Evolutionary conservation across 1,284 basidiomycete genomes (phyloP), one percentile per base, ranked within the genome.

Genomic region (Paramarasmius palmivorus): DNA sequence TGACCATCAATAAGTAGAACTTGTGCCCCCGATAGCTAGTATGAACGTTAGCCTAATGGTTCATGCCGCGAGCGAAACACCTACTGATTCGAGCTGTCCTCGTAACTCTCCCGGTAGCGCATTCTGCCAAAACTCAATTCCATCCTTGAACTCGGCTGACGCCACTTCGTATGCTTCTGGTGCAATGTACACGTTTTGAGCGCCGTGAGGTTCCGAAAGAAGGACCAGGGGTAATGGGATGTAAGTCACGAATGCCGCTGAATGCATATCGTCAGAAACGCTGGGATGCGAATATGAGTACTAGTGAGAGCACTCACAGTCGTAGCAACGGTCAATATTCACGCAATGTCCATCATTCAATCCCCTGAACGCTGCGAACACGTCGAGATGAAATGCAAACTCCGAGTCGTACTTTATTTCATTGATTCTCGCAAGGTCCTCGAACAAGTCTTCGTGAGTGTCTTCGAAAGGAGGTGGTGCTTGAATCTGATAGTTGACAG

Each of bases 271-370:
- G 49, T 44, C 52, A 20, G 52, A 15, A 26, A 48, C 20, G 17
- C 6, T 12, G 6, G 26, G 45, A 20, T n/a, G 47, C 19, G 17
- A 14, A 26, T 32, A 32, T 32, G n/a, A n/a, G n/a, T n/a, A 39
- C 34, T 47, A 19, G 26, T 10, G 44, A 7, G 19, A 17, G 15
- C 29, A 61, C 74, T 67, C 59, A 80, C 79, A 77, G 60, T 83
- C 81, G 60, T 77, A 83, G 59, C 81, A 83, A 39, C 71, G 64
- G 64, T 82, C 83, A 58, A 78, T 75, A 49, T 81, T 78, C 40
- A 75, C 75, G 59, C 79, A 82, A 59, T 84, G 82, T 0, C 82
- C 82, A 58, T 85, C 83, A 59, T 81, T 78, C 22, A 82, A 70
- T 14, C 78, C 70, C 61, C 82, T 83, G 59, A 83, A 73, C 2